Evolutionary conservation across 495 filamentous ascomycete genomes (phyloP).

Genomic region (Aspergillus bridgeri): DNA sequence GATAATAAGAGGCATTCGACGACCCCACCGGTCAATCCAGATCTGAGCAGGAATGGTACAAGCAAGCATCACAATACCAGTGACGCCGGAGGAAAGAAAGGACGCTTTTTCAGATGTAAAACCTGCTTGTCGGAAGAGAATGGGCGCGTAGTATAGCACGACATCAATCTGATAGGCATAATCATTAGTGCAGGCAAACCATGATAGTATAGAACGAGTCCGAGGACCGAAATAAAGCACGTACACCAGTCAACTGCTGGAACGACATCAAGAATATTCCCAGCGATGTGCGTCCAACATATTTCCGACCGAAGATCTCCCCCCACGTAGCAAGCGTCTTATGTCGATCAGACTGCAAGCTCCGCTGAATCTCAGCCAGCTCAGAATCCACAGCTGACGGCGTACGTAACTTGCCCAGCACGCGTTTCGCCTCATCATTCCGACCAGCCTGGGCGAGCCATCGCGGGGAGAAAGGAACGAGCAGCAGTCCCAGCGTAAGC

Average conservation of each 20-base stretch:
- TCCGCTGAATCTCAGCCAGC: neutral
- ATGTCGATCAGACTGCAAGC: neutral
- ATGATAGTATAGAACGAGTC: neutral
- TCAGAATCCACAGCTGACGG: neutral
- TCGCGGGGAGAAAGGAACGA: neutral
- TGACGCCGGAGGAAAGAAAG: constrained; percentile 10
- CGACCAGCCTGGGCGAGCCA: neutral
- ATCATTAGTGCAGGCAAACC: neutral
- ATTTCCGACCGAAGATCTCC: constrained; percentile 14
- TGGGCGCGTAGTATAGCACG: neutral
- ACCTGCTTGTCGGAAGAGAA: neutral
- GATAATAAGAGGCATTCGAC: constrained; percentile 10
- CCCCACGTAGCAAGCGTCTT: constrained; percentile 8
- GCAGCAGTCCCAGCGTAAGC: neutral
- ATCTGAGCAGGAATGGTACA: constrained; percentile 16
- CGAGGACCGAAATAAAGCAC: neutral
- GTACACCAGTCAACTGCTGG: constrained; percentile 17
- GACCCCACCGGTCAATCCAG: constrained; percentile 17
- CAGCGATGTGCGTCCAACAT: constrained; percentile 10
- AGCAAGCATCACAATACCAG: constrained; percentile 16
- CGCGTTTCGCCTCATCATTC: neutral
- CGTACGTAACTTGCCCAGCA: neutral
- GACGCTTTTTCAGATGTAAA: neutral
- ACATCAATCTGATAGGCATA: neutral
- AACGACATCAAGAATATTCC: constrained; percentile 17